These are phyloP conservation scores for Ophiocordyceps sinensis DNA, from an alignment of 2,329 filamentous ascomycete species.

Conservation along the genomic window DNA sequence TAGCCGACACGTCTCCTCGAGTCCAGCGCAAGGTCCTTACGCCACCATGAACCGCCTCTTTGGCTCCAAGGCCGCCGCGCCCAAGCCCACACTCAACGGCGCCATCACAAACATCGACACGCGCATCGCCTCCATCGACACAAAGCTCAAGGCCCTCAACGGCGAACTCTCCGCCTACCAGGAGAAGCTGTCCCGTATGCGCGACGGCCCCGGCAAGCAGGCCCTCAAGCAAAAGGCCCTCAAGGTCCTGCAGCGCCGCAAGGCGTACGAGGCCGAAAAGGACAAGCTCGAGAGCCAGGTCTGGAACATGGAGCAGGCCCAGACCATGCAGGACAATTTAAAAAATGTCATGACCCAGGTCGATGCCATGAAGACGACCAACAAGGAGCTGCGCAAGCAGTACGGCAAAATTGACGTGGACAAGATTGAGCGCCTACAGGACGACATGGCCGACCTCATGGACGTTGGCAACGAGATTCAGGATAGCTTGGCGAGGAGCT, in stretches of 20 bases:
- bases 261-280: conserved; percentile 86
- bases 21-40: not conserved
- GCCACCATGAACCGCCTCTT: conserved; percentile 84
- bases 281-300: conserved; percentile 88
- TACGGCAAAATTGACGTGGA: conserved; percentile 97
- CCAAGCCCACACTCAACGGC: conserved; percentile 75
- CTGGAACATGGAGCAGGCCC: conserved; percentile 98
- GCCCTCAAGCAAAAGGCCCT: conserved; percentile 90
- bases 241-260: conserved; percentile 83
- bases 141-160: conserved; percentile 86
- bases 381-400: conserved; percentile 81
- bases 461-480: conserved; percentile 98
- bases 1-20: not conserved
- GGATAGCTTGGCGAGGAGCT: conserved; percentile 78
- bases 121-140: conserved; percentile 75
- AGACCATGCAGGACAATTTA: conserved; percentile 97
- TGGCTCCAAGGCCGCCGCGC: conserved; percentile 70
- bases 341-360: conserved; percentile 98
- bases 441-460: conserved; percentile 97
- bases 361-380: conserved; percentile 93
- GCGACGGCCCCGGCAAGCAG: conserved; percentile 84
- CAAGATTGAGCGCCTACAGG: conserved; percentile 93
- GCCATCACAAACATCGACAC: conserved; percentile 79
- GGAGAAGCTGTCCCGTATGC: conserved; percentile 77
- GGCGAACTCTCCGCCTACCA: conserved; percentile 83